These are phyloP conservation scores for Phytophthora palmivora DNA, from an alignment of 352 stramenopile species.

Conservation along the genomic window DNA sequence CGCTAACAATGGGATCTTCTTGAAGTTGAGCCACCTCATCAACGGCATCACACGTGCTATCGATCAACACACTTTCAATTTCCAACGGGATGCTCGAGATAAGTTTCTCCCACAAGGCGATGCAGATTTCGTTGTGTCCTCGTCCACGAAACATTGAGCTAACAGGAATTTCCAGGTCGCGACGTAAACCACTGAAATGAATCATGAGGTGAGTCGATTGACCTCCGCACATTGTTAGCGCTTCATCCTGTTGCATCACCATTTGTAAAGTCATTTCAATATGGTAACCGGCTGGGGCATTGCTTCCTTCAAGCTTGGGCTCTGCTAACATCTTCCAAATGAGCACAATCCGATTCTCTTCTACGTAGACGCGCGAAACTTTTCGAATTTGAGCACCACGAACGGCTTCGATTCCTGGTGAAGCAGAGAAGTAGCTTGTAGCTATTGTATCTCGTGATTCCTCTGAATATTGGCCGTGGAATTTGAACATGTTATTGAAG, in stretches of 20 bases:
- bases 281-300: background rate
- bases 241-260: background rate
- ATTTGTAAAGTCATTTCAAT: slow-evolving; percentile 4
- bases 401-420: background rate
- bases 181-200: slow-evolving; percentile 3
- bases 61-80: background rate
- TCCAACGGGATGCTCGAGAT: background rate
- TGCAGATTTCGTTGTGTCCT: background rate
- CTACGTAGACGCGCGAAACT: slow-evolving; percentile 16
- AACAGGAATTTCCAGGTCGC: background rate
- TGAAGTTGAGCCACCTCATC: background rate
- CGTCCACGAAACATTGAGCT: background rate
- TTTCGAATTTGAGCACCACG: slow-evolving; percentile 17
- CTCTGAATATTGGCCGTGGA: background rate
- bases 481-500: background rate
- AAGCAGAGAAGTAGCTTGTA: slow-evolving; percentile 7
- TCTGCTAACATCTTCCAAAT: slow-evolving; percentile 10
- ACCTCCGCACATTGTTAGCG: background rate
- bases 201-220: slow-evolving; percentile 1
- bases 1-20: background rate
- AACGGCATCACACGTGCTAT: background rate
- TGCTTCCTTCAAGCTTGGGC: background rate
- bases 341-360: slow-evolving; percentile 14
- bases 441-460: slow-evolving; percentile 4
- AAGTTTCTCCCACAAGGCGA: background rate